Base-by-base conservation (phyloP, 257 asterid genomes). In the Sherardia arvensis region DNA sequence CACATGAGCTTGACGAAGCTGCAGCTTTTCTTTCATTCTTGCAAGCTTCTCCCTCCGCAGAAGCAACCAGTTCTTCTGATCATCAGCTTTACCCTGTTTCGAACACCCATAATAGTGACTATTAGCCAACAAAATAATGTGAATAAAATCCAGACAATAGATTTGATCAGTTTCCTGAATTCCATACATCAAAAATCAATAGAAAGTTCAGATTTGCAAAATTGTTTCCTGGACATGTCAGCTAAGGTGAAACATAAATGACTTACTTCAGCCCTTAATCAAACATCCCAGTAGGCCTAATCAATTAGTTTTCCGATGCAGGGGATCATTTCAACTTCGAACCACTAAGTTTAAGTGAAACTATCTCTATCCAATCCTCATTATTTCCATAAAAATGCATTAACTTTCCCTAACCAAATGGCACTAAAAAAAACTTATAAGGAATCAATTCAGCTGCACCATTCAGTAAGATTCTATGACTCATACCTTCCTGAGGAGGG, bases 21-120 rank as follows among this genome's bases (percentile, higher is more conserved):
- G 86, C 68, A 93, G 99, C 84, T 76, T 87, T 73, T 85, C 90
- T 77, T 77, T 85, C 77, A 83, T 74, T 82, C 80, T 85, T 4
- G 81, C 74, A 66, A 93, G 71, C 69, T 87, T 93, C 83, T 93
- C 99, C 66, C 84, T 79, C 68, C 85, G 88, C 61, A 81, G 89
- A 71, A 90, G 84, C 73, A 86, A 78, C 95, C 92, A 93, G 76
- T 87, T 84, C 56, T 78, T 84, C 78, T 93, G 99, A 83, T 93
- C 97, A 76, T 93, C 96, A 53, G 97, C 96, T 83, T 85, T 90
- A 53, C 99, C 91, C 99, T 93, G 73, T 66, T 14, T 64, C 38
- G 22, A 72, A 21, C 49, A 36, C 20, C 62, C 48, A 8, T 61
- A 2, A 20, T 5, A 38, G 25, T 60, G 2, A 36, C 9, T 45